Evolutionary conservation across 2,329 filamentous ascomycete genomes (phyloP), one percentile per base, ranked within the genome.

Genomic region (Trichoderma pleuroti): DNA sequence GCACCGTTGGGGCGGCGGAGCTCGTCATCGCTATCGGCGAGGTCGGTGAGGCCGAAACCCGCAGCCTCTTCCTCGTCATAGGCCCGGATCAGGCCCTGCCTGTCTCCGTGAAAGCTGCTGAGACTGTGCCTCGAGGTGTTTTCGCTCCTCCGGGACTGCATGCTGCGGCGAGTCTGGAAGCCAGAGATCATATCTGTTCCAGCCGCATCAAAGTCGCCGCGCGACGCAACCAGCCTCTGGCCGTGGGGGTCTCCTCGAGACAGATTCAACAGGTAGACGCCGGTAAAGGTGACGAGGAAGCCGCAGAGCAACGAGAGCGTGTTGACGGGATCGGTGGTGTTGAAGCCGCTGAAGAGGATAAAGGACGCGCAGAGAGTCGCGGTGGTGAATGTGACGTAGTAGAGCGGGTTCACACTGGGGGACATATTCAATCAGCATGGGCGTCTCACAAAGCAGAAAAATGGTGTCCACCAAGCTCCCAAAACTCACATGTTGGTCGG

Each of bases 311-410:
- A 87, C 4, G 95, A 98, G 71, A 98, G 90, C 0, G 93, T 98
- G 82, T 96, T 97, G 75, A 97, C 92, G 7, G 91, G 87, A 76
- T 97, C 93, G 62, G 93, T 93, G 5, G 95, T 98, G 82, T 98
- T 98, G 86, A 98, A 98, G 71, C 95, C 95, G 76, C 90, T 90
- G 84, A 97, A 98, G 65, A 98, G 91, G 77, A 98, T 97, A 80
- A 98, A 98, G 2, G 95, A 98, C 70, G 95, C 95, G 80, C 93
- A 92, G 54, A 98, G 90, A 9, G 95, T 98, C 72, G 92, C 94
- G 1, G 95, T 98, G 3, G 95, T 98, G 80, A 98, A 98, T 3
- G 94, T 97, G 67, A 98, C 95, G 81, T 98, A 98, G 85, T 98
- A 98, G 30, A 98, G 87, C 8, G 94, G 94, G 79, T 98, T 98